These are phyloP conservation scores for Ogataea sp. DNA, from an alignment of 805 yeast genomes.

Conservation along the genomic window DNA sequence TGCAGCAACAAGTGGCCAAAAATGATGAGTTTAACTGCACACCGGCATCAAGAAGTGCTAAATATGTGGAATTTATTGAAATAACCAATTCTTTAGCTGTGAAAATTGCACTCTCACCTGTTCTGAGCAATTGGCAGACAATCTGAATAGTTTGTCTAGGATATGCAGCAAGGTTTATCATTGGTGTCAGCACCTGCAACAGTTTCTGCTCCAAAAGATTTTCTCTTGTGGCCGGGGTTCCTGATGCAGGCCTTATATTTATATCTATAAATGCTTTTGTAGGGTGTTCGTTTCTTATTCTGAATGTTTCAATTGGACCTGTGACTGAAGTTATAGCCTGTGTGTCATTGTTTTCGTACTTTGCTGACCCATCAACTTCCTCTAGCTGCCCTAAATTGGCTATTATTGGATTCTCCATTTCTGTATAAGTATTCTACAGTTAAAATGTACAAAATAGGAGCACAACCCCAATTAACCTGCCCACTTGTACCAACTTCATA, in stretches of 20 bases:
- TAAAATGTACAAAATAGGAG: no score
- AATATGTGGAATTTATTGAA: conserved; percentile 61
- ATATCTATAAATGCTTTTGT: conserved; percentile 71
- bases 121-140: conserved; percentile 53
- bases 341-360: conserved; percentile 40
- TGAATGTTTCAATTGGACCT: conserved; percentile 81
- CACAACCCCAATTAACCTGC: no score
- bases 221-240: conserved; percentile 68
- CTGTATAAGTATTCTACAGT: no score
- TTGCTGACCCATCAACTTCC: conserved; percentile 79
- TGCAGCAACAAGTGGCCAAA: conserved; percentile 39
- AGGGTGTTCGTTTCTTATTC: conserved; percentile 77
- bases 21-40: conserved; percentile 60
- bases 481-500: no score
- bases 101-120: conserved; percentile 34
- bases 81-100: conserved; percentile 49
- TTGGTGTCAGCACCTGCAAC: conserved; percentile 49
- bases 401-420: background rate
- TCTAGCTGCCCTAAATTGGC: conserved; percentile 25
- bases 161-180: conserved; percentile 52
- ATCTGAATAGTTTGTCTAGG: conserved; percentile 77
- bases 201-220: conserved; percentile 66
- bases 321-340: conserved; percentile 69
- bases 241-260: conserved; percentile 68
- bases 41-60: conserved; percentile 78